phyloP scores from a whole-genome alignment of 345 rosid genomes.

The Brassica carinata region DNA sequence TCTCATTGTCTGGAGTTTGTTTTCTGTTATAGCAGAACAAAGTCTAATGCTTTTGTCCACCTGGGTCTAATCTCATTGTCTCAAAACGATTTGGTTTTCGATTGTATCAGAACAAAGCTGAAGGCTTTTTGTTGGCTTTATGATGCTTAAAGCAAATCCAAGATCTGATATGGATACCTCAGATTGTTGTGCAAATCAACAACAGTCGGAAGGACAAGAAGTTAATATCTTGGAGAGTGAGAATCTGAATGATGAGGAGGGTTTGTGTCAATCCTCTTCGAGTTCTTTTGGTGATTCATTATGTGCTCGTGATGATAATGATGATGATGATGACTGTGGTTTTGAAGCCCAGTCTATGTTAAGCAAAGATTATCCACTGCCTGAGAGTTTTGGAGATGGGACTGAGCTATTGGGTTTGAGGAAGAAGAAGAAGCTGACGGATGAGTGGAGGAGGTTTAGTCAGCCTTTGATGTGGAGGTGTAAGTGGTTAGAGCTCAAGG shows the following conservation, averaged over 20 bases:
- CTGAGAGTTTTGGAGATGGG: conserved; percentile 9
- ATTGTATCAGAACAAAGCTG: conserved; percentile 13
- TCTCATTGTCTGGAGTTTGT: conserved; percentile 10
- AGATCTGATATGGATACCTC: conserved; percentile 34
- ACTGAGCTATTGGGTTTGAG: conserved; percentile 33
- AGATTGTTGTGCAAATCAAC: conserved; percentile 10
- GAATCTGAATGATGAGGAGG: conserved; percentile 31
- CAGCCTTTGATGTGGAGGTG: conserved; percentile 74
- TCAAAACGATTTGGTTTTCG: conserved; percentile 7
- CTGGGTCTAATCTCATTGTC: not conserved
- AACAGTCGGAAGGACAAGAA: conserved; percentile 32
- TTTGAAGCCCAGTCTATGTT: conserved; percentile 54
- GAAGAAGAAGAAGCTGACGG: conserved; percentile 75
- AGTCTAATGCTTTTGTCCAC: conserved; percentile 11
- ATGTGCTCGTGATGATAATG: conserved; percentile 45
- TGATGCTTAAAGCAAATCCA: conserved; percentile 37
- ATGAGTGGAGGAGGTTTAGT: conserved; percentile 66
- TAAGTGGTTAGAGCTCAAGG: conserved; percentile 73
- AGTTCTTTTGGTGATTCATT: conserved; percentile 74
- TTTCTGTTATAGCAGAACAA: conserved; percentile 5
- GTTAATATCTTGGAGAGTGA: conserved; percentile 53
- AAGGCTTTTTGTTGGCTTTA: not conserved
- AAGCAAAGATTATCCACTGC: conserved; percentile 30
- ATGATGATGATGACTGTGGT: conserved; percentile 14
- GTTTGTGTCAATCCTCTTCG: conserved; percentile 55